Evolutionary conservation across 192 early-diverging fungal species (phyloP).

Genomic region (Coemansia sp.): DNA sequence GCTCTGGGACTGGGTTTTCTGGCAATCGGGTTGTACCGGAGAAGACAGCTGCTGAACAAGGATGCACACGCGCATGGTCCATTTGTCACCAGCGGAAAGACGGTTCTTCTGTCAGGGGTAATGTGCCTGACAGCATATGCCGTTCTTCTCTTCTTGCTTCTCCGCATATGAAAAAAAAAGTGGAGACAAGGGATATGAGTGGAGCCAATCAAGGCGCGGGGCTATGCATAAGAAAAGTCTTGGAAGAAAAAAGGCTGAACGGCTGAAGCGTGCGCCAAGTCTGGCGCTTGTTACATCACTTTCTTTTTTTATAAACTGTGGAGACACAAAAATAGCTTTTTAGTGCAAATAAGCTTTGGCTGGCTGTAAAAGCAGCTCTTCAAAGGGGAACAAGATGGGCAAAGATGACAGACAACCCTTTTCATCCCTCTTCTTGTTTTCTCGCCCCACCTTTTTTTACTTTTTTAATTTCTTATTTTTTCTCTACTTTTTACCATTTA

Average conservation of each 20-base stretch:
- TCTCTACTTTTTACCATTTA: neutral
- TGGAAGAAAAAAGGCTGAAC: neutral
- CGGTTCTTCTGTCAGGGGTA: constrained; percentile 31
- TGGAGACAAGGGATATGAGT: neutral
- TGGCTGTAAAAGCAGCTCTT: neutral
- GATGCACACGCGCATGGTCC: constrained; percentile 39
- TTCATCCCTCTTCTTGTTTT: neutral
- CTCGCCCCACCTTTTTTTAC: neutral
- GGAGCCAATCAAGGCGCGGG: neutral
- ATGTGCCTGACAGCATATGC: constrained; percentile 48
- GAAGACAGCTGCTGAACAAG: constrained; percentile 28
- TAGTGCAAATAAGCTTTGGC: neutral
- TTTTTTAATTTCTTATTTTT: neutral
- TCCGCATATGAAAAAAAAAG: constrained; percentile 20
- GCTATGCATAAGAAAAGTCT: constrained; percentile 7
- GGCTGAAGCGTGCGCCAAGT: neutral
- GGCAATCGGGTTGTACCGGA: constrained; percentile 46
- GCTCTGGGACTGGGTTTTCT: constrained; percentile 46
- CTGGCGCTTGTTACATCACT: neutral
- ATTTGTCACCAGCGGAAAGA: constrained; percentile 43
- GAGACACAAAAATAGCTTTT: neutral
- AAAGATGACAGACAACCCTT: neutral
- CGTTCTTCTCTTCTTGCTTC: constrained; percentile 40
- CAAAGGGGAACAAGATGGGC: neutral
- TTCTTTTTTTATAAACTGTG: neutral